phyloP scores from a whole-genome alignment of 257 asterid species.

The Schizonepeta tenuifolia region DNA sequence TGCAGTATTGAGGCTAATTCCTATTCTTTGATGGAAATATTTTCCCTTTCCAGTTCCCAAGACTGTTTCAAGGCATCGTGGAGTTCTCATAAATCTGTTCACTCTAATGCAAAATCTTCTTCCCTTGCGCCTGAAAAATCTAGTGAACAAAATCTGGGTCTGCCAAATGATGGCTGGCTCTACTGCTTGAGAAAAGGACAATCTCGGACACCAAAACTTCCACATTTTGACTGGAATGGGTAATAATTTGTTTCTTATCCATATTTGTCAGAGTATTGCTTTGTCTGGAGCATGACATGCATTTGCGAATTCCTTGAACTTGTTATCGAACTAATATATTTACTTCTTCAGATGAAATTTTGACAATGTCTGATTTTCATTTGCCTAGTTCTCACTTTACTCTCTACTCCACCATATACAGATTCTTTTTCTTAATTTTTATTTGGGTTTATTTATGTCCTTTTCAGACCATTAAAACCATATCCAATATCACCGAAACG shows the following conservation, averaged over 20 bases:
- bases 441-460: not conserved
- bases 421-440: not conserved
- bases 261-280: too few species aligned
- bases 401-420: not conserved
- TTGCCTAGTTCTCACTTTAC: not conserved
- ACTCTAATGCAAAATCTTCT: slow-evolving; percentile 65
- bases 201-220: slow-evolving; percentile 67
- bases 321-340: too few species aligned
- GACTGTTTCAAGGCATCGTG: slow-evolving; percentile 97
- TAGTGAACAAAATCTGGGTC: slow-evolving; percentile 47
- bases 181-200: slow-evolving; percentile 95
- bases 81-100: slow-evolving; percentile 92
- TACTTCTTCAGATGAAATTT: too few species aligned
- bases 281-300: too few species aligned
- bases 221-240: slow-evolving; percentile 97
- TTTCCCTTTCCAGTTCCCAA: slow-evolving; percentile 62
- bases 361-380: not conserved
- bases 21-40: slow-evolving; percentile 25
- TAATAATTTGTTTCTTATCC: slow-evolving; percentile 34
- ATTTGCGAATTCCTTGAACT: too few species aligned
- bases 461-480: slow-evolving; percentile 69
- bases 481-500: slow-evolving; percentile 81
- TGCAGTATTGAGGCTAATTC: slow-evolving; percentile 7
- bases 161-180: slow-evolving; percentile 70
- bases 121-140: slow-evolving; percentile 49